Evolutionary conservation across 192 early-diverging fungal genomes (phyloP).

Genomic region (Phlyctochytrium planicorne): DNA sequence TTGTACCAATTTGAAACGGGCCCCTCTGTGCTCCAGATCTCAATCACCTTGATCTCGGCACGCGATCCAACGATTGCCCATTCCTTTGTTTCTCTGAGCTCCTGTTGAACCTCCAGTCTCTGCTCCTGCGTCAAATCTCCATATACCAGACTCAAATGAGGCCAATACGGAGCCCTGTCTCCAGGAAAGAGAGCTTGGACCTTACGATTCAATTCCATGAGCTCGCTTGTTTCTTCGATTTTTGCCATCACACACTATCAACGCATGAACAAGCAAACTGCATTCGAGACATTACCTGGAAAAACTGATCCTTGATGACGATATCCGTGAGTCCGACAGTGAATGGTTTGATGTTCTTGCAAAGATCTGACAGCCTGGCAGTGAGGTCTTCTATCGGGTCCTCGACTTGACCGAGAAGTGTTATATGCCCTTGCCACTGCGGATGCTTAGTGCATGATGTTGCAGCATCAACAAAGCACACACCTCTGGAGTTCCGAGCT

Average conservation of each 20-base stretch:
- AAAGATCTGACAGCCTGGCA: conserved; percentile 2
- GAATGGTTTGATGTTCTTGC: conserved; percentile 11
- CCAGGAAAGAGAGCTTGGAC: conserved; percentile 2
- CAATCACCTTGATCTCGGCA: background rate
- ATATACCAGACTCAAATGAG: conserved; percentile 40
- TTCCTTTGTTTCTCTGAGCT: conserved; percentile 15
- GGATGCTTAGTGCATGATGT: no score
- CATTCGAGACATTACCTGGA: conserved; percentile 22
- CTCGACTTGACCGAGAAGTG: conserved; percentile 29
- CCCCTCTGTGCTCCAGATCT: conserved; percentile 18
- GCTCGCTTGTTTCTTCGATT: conserved; percentile 11
- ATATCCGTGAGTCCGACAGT: conserved; percentile 18
- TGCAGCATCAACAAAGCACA: no score
- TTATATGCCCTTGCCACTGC: conserved; percentile 34
- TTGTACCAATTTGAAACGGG: background rate
- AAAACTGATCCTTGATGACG: conserved; percentile 28
- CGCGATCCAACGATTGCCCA: conserved; percentile 7
- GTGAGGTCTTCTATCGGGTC: conserved; percentile 12
- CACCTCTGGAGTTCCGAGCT: conserved; percentile 28
- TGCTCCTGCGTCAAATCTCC: conserved; percentile 21
- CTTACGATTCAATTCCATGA: conserved; percentile 17
- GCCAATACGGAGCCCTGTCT: conserved; percentile 25
- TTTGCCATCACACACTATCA: conserved; percentile 33
- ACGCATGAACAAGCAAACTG: background rate
- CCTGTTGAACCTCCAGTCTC: conserved; percentile 9